Conservation (phyloP, 176 grass and related monocot species). For the Rhynchospora breviuscula region DNA sequence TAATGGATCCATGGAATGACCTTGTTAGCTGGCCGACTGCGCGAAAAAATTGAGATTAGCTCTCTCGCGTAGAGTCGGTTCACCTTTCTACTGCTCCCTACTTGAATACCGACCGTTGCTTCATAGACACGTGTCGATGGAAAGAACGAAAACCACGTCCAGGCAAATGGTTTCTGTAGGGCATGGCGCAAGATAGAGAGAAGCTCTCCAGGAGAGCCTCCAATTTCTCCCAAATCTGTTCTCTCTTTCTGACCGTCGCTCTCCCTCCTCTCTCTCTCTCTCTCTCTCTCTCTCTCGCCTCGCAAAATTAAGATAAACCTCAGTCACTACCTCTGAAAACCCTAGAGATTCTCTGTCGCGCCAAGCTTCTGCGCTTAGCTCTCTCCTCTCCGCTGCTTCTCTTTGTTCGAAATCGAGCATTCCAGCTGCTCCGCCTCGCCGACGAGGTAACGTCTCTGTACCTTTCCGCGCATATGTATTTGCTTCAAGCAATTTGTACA, state of each 20-base stretch:
- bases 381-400: background rate
- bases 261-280: background rate
- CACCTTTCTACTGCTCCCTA: background rate
- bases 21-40: background rate
- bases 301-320: constrained; percentile 15
- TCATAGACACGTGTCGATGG: background rate
- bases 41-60: background rate
- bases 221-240: constrained; percentile 19
- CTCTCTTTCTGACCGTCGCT: constrained; percentile 3
- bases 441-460: constrained; percentile 1
- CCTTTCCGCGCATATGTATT: background rate
- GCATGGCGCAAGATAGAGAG: constrained; percentile 11
- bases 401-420: background rate
- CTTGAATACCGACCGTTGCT: background rate
- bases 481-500: background rate
- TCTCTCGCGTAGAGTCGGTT: background rate
- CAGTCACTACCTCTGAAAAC: constrained; percentile 2
- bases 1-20: constrained; percentile 4
- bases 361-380: background rate
- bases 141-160: background rate
- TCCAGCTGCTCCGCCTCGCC: background rate
- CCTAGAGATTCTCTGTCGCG: constrained; percentile 2
- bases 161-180: background rate
- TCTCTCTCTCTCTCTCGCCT: background rate
- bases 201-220: constrained; percentile 8